A percentile compares a stretch with the other conserved stretches of the same genome.
These are phyloP conservation scores for Skeletonema marinoi DNA, from an alignment of 108 stramenopile genomes.

Conservation along the genomic window DNA sequence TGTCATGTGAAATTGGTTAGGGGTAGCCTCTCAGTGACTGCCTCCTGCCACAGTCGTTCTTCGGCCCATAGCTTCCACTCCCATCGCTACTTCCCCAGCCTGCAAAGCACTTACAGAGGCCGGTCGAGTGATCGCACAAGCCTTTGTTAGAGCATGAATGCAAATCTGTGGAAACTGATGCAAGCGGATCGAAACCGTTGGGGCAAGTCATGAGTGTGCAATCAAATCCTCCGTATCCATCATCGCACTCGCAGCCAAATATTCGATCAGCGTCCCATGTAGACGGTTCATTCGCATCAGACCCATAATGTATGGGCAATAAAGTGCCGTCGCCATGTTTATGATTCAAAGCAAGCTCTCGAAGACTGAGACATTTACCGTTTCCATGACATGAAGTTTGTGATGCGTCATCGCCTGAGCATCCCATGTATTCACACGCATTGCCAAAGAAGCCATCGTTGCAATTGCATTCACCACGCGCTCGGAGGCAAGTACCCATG, in stretches of 20 bases:
- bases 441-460: slow-evolving; percentile 71
- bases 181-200: slow-evolving; percentile 59
- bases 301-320: slow-evolving; percentile 51
- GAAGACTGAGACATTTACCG: slow-evolving; percentile 70
- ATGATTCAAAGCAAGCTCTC: slow-evolving; percentile 58
- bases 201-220: slow-evolving; percentile 67
- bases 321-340: slow-evolving; percentile 30
- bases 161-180: slow-evolving; percentile 39
- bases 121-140: slow-evolving; percentile 47
- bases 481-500: slow-evolving; percentile 66
- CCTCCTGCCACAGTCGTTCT: slow-evolving; percentile 46
- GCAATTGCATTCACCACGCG: slow-evolving; percentile 66
- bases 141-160: slow-evolving; percentile 55
- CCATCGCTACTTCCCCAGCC: slow-evolving; percentile 55
- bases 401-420: slow-evolving; percentile 27
- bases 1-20: not conserved
- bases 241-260: slow-evolving; percentile 74
- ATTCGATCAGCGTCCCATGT: slow-evolving; percentile 83
- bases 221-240: slow-evolving; percentile 70
- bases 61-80: slow-evolving; percentile 30
- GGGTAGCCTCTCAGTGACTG: slow-evolving; percentile 27
- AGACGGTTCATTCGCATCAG: slow-evolving; percentile 48
- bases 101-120: slow-evolving; percentile 52
- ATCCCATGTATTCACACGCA: slow-evolving; percentile 78
- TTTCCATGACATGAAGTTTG: slow-evolving; percentile 60